Base-by-base conservation (phyloP, 2,329 filamentous ascomycete species). In the Fusarium pseudocircinatum region DNA sequence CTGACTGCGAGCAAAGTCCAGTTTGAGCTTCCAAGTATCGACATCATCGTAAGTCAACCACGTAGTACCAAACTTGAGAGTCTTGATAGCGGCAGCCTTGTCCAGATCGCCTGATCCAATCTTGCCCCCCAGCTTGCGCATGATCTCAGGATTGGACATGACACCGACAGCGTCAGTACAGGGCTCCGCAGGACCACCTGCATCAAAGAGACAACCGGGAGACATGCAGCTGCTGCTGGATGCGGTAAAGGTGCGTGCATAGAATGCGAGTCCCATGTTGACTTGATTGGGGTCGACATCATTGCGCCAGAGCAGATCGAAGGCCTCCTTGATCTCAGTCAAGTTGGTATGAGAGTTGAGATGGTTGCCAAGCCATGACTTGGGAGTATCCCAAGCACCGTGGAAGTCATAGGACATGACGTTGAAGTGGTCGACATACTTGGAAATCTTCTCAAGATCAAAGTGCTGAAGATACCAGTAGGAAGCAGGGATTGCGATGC, bases 351-450 rank as follows among this genome's bases (percentile, higher is more conserved):
- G 60, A 20, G 69, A 54, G 30, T 67, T 67, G 7, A 74, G 46
- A 30, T 61, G 28, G 42, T 60, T 67, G 7, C 50, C 42, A 0
- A 49, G 60, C 60, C 36, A 63, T 12, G 34, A 50, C 13, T 43
- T 60, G 4, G 36, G 44, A n/a, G 57, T 60, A 8, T 60, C 44
- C 44, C n/a, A 60, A 28, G 57, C 44, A 60, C 68, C 61, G 22
- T 59, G 67, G 16, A 74, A 59, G 40, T 77, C 68, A 39, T 68
- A 74, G 0, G 67, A 36, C 69, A 76, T 72, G 47, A 77, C 30
- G 32, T 78, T 79, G 50, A 78, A 67, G 79, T 77, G 63, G 67
- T 79, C 67, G 77, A 83, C 11, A 9, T 72, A 52, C 15, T 53
- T 61, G 3, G 57, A 54, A 1, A 72, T 24, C 14, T 54, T 46